These are phyloP conservation scores for Pichia sp. DNA, from an alignment of 1,139 yeast species.

Conservation along the genomic window DNA sequence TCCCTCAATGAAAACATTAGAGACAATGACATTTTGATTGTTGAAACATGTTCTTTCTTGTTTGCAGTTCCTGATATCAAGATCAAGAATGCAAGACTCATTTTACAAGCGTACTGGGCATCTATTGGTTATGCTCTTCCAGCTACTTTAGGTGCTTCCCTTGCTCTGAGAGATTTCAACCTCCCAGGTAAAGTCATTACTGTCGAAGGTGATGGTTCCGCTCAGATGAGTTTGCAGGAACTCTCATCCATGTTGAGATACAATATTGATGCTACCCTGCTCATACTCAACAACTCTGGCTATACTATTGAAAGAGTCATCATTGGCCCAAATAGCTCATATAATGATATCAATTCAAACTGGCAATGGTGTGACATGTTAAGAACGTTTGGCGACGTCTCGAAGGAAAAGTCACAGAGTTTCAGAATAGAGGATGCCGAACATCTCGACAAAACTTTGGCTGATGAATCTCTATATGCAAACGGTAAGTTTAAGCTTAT, in stretches of 20 bases:
- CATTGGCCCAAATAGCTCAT: conserved; percentile 67
- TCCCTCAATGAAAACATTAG: conserved; percentile 32
- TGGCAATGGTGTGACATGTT: conserved; percentile 76
- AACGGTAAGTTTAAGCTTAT: conserved; percentile 39
- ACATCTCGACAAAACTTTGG: conserved; percentile 33
- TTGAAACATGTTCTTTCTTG: conserved; percentile 76
- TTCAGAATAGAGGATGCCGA: conserved; percentile 24
- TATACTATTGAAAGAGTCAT: conserved; percentile 83
- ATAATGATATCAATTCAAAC: conserved; percentile 68
- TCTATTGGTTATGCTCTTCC: conserved; percentile 86
- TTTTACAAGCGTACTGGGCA: conserved; percentile 65
- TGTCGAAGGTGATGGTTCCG: conserved; percentile 86
- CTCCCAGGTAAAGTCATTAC: conserved; percentile 51
- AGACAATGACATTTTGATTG: conserved; percentile 58
- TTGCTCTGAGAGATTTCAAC: conserved; percentile 56
- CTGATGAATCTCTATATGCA: conserved; percentile 25
- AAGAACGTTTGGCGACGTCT: conserved; percentile 61
- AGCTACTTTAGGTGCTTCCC: conserved; percentile 70
- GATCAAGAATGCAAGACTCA: conserved; percentile 31
- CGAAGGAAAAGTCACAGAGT: conserved; percentile 27
- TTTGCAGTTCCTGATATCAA: conserved; percentile 56
- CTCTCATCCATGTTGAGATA: conserved; percentile 61
- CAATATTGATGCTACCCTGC: conserved; percentile 53
- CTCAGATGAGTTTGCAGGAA: conserved; percentile 85
- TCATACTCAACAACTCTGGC: conserved; percentile 74